These are phyloP conservation scores for Mycogone perniciosa DNA, from an alignment of 2,329 filamentous ascomycete species.

Conservation along the genomic window DNA sequence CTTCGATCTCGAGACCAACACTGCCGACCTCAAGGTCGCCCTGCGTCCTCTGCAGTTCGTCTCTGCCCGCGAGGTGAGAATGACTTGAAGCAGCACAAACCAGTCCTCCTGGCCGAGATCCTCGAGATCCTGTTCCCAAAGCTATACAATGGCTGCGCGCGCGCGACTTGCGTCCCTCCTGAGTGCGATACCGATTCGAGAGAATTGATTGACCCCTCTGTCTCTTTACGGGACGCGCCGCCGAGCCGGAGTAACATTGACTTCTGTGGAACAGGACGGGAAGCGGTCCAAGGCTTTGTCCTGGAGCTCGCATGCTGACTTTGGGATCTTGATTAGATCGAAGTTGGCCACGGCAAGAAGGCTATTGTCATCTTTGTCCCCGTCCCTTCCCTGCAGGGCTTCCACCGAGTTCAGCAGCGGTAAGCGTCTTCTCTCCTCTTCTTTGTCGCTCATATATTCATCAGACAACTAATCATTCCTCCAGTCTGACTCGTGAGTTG, in stretches of 20 bases:
- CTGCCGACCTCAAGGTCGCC: conserved; percentile 91
- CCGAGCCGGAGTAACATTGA: conserved; percentile 34
- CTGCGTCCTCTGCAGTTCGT: conserved; percentile 98
- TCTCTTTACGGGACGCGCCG: conserved; percentile 22
- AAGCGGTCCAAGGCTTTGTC: conserved; percentile 66
- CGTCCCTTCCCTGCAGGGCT: conserved; percentile 94
- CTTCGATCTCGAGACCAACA: conserved; percentile 99
- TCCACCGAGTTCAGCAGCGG: conserved; percentile 99
- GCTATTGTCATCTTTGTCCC: conserved; percentile 99
- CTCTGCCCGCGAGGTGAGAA: conserved; percentile 97
- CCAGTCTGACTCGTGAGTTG: conserved; percentile 95
- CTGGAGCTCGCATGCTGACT: conserved; percentile 74
- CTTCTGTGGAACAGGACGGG: conserved; percentile 62
- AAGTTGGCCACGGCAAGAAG: conserved; percentile 99
- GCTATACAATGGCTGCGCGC: conserved; percentile 29
- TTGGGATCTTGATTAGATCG: conserved; percentile 73
- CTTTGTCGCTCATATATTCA: too few relatives aligned
- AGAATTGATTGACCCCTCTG: conserved; percentile 15
- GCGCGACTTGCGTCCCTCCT: conserved; percentile 17
- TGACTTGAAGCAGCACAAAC: conserved; percentile 17
- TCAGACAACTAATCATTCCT: background rate
- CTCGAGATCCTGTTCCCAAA: conserved; percentile 41
- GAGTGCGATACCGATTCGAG: conserved; percentile 21
- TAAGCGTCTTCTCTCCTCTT: conserved; percentile 46
- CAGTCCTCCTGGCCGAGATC: conserved; percentile 14